Conservation (phyloP, 2,329 filamentous ascomycete species). For the Ophiostoma ips region DNA sequence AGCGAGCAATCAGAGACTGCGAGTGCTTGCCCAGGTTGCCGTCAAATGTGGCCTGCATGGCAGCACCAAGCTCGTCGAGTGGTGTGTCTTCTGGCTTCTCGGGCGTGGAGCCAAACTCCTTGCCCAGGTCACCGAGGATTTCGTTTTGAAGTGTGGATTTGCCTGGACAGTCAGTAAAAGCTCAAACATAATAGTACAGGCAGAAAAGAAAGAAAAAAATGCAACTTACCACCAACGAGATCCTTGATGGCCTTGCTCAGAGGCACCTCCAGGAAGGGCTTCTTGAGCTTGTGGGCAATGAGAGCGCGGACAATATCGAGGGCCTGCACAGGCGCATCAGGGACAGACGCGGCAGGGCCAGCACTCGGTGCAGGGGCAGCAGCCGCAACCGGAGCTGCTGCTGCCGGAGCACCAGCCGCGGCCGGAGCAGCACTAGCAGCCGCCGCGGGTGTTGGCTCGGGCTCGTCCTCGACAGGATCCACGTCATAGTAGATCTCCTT, state of each 20-base stretch:
- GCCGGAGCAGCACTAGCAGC: slow-evolving; percentile 34
- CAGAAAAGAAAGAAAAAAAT: neutral
- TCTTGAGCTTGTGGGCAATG: slow-evolving; percentile 97
- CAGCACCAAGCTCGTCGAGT: slow-evolving; percentile 82
- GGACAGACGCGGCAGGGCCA: slow-evolving; percentile 74
- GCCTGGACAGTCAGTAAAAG: slow-evolving; percentile 35
- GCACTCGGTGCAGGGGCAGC: slow-evolving; percentile 53
- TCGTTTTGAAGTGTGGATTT: slow-evolving; percentile 99
- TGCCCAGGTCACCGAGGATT: slow-evolving; percentile 92
- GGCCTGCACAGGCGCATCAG: slow-evolving; percentile 76
- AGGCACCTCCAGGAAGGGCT: slow-evolving; percentile 74
- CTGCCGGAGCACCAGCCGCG: slow-evolving; percentile 41
- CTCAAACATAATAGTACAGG: too few relatives aligned
- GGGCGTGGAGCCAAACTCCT: slow-evolving; percentile 94
- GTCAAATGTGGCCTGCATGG: slow-evolving; percentile 98
- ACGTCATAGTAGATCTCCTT: slow-evolving; percentile 99
- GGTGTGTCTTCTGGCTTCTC: slow-evolving; percentile 98
- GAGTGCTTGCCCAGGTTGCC: slow-evolving; percentile 96
- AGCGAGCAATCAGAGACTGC: slow-evolving; percentile 76
- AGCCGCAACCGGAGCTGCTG: slow-evolving; percentile 37
- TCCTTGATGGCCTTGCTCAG: slow-evolving; percentile 97
- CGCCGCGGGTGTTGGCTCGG: slow-evolving; percentile 35
- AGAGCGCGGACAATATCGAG: slow-evolving; percentile 80
- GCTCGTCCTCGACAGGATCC: slow-evolving; percentile 85
- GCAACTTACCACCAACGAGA: slow-evolving; percentile 76